Conservation (phyloP, 2,329 filamentous ascomycete genomes). For the Cercospora canescens region DNA sequence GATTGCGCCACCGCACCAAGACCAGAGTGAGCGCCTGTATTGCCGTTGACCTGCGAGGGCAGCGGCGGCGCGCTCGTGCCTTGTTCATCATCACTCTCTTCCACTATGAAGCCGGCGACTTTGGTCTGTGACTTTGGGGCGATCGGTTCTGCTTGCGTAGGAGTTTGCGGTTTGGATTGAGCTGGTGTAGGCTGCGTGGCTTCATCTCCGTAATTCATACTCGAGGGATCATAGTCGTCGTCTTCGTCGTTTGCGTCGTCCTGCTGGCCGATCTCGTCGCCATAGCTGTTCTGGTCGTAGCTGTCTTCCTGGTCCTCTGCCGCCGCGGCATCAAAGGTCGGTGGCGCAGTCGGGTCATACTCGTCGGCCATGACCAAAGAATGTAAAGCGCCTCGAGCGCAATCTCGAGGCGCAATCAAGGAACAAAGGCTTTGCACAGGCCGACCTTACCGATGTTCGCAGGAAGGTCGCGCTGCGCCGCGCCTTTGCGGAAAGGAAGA, state of each 20-base stretch:
- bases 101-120: slow-evolving; percentile 59
- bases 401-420: background rate
- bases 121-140: slow-evolving; percentile 29
- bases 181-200: slow-evolving; percentile 7
- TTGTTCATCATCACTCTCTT: slow-evolving; percentile 62
- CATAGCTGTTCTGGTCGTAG: slow-evolving; percentile 36
- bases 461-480: background rate
- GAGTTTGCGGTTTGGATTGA: slow-evolving; percentile 15
- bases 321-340: slow-evolving; percentile 25
- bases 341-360: slow-evolving; percentile 31
- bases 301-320: slow-evolving; percentile 31
- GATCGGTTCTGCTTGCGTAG: slow-evolving; percentile 41
- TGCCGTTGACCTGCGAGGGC: slow-evolving; percentile 31
- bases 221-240: slow-evolving; percentile 38
- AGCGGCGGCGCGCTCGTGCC: slow-evolving; percentile 25
- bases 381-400: slow-evolving; percentile 5
- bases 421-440: background rate
- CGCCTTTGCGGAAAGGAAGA: background rate
- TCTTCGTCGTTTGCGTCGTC: slow-evolving; percentile 33
- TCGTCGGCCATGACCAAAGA: slow-evolving; percentile 48
- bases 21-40: slow-evolving; percentile 28
- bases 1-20: slow-evolving; percentile 28
- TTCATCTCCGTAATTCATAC: slow-evolving; percentile 28
- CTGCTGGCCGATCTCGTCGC: slow-evolving; percentile 17
- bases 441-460: background rate